Evolutionary conservation across 495 filamentous ascomycete genomes (phyloP), one percentile per base, ranked within the genome.

Genomic region (Entonaema liquescens): DNA sequence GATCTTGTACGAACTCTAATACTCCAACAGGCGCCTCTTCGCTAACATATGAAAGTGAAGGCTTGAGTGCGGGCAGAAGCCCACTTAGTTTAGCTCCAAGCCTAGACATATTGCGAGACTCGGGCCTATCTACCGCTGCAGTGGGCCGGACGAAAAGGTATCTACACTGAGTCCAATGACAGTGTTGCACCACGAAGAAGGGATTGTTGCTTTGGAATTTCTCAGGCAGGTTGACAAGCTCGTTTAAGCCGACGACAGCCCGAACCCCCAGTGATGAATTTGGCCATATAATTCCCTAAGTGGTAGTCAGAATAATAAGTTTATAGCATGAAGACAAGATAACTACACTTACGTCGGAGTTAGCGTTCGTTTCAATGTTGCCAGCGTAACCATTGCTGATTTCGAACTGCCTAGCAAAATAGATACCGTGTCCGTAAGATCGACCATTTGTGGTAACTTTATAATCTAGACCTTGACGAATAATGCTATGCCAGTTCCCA

Each of bases 141-240:
- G 29, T 7, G 5, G 52, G 23, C 66, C 84, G 70, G 59, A 96
- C 88, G 70, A 97, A 94, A 2, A 98, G 83, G 78, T 97, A 98
- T 63, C 95, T 85, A 23, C 92, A 91, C 74, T 97, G 94, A 65
- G 96, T 94, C 95, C 95, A 98, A 68, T 96, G 91, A 13, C 91
- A 80, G 35, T 93, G 84, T 4, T 84, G 76, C 2, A 98, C 90
- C 15, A 97, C 95, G 33, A 91, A 89, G 76, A 89, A 86, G 0
- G 90, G 91, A 0, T 1, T 65, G 3, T 12, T 65, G 49, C 79
- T 83, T 23, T 84, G 76, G 70, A 92, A 97, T 55, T 91, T 71
- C 0, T 80, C 31, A 0, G 93, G 88, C 0, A 83, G 83, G 72
- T 97, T 97, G 71, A 97, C 89, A 57, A 98, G 90, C 72, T 98